Base-by-base conservation (phyloP, 225 moss, liverwort and hornwort species). In the Neckera pumila region DNA sequence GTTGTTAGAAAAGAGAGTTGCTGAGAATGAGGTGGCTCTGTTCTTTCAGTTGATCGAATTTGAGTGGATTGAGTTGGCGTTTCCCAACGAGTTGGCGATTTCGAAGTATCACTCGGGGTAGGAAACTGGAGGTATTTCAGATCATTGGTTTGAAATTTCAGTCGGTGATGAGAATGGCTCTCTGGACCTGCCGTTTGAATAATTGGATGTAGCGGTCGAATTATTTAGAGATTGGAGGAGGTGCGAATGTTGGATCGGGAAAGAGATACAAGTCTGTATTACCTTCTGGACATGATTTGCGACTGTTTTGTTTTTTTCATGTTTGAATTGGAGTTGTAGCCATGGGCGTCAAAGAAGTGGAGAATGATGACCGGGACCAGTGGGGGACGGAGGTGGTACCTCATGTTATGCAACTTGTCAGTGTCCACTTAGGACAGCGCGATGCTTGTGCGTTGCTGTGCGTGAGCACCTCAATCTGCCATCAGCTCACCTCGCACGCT, bases 391-490 rank as follows among this genome's bases (percentile, higher is more conserved):
- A 91, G 79, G 94, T 95, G 79, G 90, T 97, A 60, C 95, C 97
- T 80, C 95, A 97, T 88, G 97, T 95, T 80, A 78, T 97, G 92
- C 94, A 92, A 81, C 95, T 97, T 86, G 96, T 96, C n/a, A 94
- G 96, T 88, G 90, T 92, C 53, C 90, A 95, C 89, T 89, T 97
- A 53, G 90, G 91, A 82, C 95, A 96, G 88, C 94, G 95, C 66
- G 97, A 97, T 89, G 95, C 95, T 57, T 97, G 97, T 90, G 93
- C 92, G 53, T 85, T 97, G 91, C 94, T 97, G 73, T 95, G 95
- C 83, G 97, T 96, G 27, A 97, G 92, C 94, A 87, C 90, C 54
- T 89, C 97, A 53, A 95, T 95, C 65, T 90, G 92, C 86, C 89
- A 90, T 86, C 92, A 95, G 86, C 95, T 97, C 90, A 92, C 94